These are phyloP conservation scores for Sclerotinia minor DNA, from an alignment of 2,329 filamentous ascomycete genomes.

Conservation along the genomic window DNA sequence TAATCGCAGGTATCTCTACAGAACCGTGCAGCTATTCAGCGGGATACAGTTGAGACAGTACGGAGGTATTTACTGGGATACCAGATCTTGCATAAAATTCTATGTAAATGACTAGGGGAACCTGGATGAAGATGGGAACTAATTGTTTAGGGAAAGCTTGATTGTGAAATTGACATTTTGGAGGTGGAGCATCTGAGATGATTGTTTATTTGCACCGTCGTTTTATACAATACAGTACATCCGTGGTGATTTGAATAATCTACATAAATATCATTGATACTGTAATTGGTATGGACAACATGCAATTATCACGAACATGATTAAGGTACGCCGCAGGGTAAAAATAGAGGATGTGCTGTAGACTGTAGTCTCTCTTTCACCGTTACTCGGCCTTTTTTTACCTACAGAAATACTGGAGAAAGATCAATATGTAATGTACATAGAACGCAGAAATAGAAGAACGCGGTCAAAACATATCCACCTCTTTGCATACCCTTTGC, in stretches of 20 bases:
- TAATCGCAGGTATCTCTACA: conserved; percentile 7
- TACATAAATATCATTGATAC: not conserved
- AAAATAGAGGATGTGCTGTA: not conserved
- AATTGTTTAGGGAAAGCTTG: conserved; percentile 24
- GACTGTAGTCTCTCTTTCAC: not conserved
- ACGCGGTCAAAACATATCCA: conserved; percentile 19
- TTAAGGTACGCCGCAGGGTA: not conserved
- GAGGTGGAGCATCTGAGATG: not conserved
- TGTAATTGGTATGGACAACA: not conserved
- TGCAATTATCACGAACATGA: not conserved
- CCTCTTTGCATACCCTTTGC: conserved; percentile 12
- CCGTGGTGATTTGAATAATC: not conserved
- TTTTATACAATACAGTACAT: not conserved
- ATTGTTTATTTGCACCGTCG: not conserved
- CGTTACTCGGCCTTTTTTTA: conserved; percentile 4
- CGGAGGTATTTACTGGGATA: conserved; percentile 6
- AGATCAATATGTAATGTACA: not conserved
- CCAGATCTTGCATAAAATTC: conserved; percentile 20
- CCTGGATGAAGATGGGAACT: conserved; percentile 13
- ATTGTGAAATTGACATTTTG: conserved; percentile 12
- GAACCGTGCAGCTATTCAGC: conserved; percentile 22
- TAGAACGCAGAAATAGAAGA: conserved; percentile 6
- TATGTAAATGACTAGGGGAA: not conserved
- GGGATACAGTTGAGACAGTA: conserved; percentile 14
- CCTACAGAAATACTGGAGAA: conserved; percentile 12